Base-by-base conservation (phyloP, 305 asterid species). In the Rubia tinctorum region DNA sequence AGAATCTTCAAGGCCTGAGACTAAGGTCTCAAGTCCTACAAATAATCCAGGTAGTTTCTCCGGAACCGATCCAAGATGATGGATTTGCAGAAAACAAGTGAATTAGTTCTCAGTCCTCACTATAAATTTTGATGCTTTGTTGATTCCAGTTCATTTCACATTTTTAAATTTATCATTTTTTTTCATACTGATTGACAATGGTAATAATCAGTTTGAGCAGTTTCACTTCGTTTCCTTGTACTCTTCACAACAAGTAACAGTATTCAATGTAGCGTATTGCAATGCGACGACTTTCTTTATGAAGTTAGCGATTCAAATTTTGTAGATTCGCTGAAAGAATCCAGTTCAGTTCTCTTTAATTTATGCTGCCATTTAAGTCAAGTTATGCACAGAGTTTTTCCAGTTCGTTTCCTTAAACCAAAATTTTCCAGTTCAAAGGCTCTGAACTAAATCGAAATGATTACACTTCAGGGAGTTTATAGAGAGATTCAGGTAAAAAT, bases 1-100 rank as follows among this genome's bases (percentile, higher is more conserved):
- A 69, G 86, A 84, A 20, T 64, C 82, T 25, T 66, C 71, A 61
- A 75, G 70, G 73, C 73, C 78, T n/a, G 72, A 59, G 20, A 71
- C 51, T 44, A 82, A 67, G 67, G 69, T 60, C n/a, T 72, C 62
- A 60, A 58, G 76, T 43, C 76, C 79, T 34, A 71, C 66, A 40
- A 73, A 39, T 37, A 77, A 73, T 73, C 78, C 51, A 55, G 58
- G 59, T 39, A 60, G 72, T 34, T 17, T 45, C 56, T 44, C 73
- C 53, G 81, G 73, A 58, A 44, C 58, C 4, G 53, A 75, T 65
- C 79, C 63, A 20, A 74, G 73, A 73, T 75, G 43, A 78, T 42
- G 45, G n/a, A 75, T 53, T 60, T 58, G 55, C 43, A 43, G 71
- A 44, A 37, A 56, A 22, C 14, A 13, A 37, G 65, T 30, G 8